Base-by-base conservation (phyloP, 2,329 filamentous ascomycete species). In the Ceratocystis cacaofunesta region DNA sequence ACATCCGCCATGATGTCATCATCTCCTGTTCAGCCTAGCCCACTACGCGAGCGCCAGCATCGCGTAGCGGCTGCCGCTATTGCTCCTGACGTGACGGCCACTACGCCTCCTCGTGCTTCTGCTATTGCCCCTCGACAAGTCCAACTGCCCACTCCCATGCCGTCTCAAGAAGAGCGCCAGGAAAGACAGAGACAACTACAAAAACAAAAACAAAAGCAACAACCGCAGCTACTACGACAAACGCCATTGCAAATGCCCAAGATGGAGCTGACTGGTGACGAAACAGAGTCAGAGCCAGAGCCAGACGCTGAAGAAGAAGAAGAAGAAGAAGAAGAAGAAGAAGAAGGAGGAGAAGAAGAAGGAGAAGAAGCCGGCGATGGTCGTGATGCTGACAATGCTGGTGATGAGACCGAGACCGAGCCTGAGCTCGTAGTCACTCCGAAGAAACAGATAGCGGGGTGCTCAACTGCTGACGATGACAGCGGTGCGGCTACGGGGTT, bases 401-500 rank as follows among this genome's bases (percentile, higher is more conserved):
- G 28, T 5, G 6, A 50, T 7, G 46, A 28, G 32, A 43, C 30
- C 17, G 50, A 57, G 19, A 58, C 8, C 32, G 30, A 61, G 58
- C 8, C 15, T 3, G 58, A 61, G n/a, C 41, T 12, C 7, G 19
- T 52, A 1, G 65, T 62, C 2, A 65, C 62, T 8, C 62, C 65
- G 1, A 62, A 62, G 17, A 65, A 46, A 17, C 65, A 65, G 30
- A 66, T 57, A 3, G 17, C 22, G 12, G 28, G 19, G 15, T 44
- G 36, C 68, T 68, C 71, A 41, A 76, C 70, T 69, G 78, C 28
- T 75, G 64, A 70, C 67, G 68, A 68, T 65, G 68, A 74, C 78
- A 68, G 73, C 73, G 15, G 70, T 69, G 15, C 77, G 69, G 25
- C 70, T 70, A 5, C 77, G 77, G 19, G 71, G 72, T 70, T 79